Base-by-base conservation (phyloP, 495 filamentous ascomycete genomes). In the Oidiodendron maius region DNA sequence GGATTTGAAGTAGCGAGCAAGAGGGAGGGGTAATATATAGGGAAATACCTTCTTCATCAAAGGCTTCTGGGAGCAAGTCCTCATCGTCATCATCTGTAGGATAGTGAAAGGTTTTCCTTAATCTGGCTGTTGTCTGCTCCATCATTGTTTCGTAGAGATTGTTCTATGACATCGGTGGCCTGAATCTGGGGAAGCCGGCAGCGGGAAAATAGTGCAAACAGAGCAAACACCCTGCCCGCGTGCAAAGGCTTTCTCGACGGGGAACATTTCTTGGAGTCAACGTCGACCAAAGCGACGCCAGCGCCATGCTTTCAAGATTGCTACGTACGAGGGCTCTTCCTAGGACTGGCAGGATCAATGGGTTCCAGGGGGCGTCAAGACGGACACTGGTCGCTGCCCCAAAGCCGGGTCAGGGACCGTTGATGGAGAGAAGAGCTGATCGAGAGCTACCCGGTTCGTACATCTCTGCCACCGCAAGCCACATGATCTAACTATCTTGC, bases 391-490 rank as follows among this genome's bases (percentile, higher is more conserved):
- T 59, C 47, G 46, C 56, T 25, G 67, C 76, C 12, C 75, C 76
- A 26, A 71, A 71, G 48, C 62, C 68, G 41, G 65, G 74, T 51
- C 70, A 74, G 51, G 87, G 87, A 4, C 88, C 87, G 40, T 69
- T 96, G 52, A 78, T 91, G 74, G 80, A 83, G 57, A 81, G 90
- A 52, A 80, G 89, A 48, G 65, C 84, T 50, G 89, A 95, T 65
- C 82, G 90, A 48, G 87, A 84, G 50, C 78, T 95, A 4, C 89
- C 89, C 41, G 64, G 76, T 80, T 44, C 20, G 69, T 61, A 30
- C 32, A n/a, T n/a, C n/a, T n/a, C n/a, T n/a, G n/a, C n/a, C n/a
- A n/a, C 32, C 4, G 12, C 13, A 22, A 46, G 25, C n/a, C n/a
- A n/a, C n/a, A n/a, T n/a, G n/a, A n/a, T n/a, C n/a, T n/a, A n/a